A percentile compares a stretch with the other conserved stretches of the same genome.
These are phyloP conservation scores for Talaromyces islandicus DNA, from an alignment of 2,329 filamentous ascomycete species.

Conservation along the genomic window DNA sequence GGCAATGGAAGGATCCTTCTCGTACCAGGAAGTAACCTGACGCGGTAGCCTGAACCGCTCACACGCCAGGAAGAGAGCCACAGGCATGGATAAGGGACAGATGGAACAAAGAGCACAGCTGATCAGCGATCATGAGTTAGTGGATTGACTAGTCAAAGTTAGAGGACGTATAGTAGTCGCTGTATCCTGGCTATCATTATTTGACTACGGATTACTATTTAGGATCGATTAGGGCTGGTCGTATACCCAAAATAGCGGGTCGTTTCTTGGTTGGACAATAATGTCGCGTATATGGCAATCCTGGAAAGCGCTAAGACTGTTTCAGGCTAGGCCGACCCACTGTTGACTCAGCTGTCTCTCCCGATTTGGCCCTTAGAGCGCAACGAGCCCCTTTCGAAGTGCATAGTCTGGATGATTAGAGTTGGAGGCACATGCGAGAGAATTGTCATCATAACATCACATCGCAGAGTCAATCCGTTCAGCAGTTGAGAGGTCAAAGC, in stretches of 20 bases:
- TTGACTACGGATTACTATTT: background rate
- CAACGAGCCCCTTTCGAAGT: too few species aligned
- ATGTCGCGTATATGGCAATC: background rate
- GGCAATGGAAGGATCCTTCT: background rate
- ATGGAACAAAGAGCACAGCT: background rate
- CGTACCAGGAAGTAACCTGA: background rate
- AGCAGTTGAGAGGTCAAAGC: background rate
- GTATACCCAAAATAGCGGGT: background rate
- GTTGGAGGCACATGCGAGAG: background rate
- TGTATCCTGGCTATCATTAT: background rate
- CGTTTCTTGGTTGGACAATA: background rate
- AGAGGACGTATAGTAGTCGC: background rate
- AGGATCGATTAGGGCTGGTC: background rate
- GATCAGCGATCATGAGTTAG: background rate
- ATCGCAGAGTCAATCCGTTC: background rate
- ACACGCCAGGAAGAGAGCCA: background rate
- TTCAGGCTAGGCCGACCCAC: background rate
- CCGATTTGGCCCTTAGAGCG: background rate
- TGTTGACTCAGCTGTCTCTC: background rate
- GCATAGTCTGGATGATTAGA: background rate
- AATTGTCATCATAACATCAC: background rate
- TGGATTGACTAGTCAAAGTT: background rate
- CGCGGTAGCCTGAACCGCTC: background rate
- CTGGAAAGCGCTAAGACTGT: too few species aligned
- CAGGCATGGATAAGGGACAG: too few species aligned